These are phyloP conservation scores for Raffaelea ambrosiae DNA, from an alignment of 2,329 filamentous ascomycete species.

Conservation along the genomic window DNA sequence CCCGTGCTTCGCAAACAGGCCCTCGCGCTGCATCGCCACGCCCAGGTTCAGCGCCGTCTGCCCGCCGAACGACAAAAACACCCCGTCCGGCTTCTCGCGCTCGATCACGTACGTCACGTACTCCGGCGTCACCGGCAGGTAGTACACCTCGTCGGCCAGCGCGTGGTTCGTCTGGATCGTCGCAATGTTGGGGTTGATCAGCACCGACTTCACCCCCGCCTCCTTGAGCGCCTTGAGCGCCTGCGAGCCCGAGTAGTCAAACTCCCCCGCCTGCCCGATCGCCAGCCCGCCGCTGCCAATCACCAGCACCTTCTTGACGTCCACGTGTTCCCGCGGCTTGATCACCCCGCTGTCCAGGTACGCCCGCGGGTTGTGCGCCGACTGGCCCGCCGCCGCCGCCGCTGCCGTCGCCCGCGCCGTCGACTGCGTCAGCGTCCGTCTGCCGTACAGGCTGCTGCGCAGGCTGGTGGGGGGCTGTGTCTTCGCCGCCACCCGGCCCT, in stretches of 20 bases:
- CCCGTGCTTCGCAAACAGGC: slow-evolving; percentile 88
- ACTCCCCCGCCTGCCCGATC: slow-evolving; percentile 96
- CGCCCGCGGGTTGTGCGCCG: slow-evolving; percentile 72
- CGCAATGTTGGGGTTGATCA: slow-evolving; percentile 98
- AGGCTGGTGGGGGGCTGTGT: no score
- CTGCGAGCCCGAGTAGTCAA: slow-evolving; percentile 96
- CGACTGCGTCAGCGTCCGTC: slow-evolving; percentile 32
- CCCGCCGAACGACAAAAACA: slow-evolving; percentile 94
- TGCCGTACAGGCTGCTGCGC: slow-evolving; percentile 20
- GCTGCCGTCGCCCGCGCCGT: slow-evolving; percentile 35
- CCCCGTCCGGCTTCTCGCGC: slow-evolving; percentile 89
- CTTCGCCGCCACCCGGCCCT: no score
- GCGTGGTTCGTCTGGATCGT: slow-evolving; percentile 98
- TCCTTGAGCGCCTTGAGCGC: slow-evolving; percentile 95
- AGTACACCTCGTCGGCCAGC: slow-evolving; percentile 98
- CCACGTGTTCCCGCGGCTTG: slow-evolving; percentile 67
- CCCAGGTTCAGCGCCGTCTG: slow-evolving; percentile 96
- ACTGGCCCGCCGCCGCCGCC: slow-evolving; percentile 43
- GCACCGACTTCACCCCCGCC: slow-evolving; percentile 92
- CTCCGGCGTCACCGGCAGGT: slow-evolving; percentile 93
- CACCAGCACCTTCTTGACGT: slow-evolving; percentile 95
- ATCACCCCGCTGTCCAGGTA: slow-evolving; percentile 85
- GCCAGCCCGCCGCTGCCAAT: slow-evolving; percentile 92
- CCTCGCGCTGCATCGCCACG: slow-evolving; percentile 94
- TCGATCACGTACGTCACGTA: slow-evolving; percentile 98